These are phyloP conservation scores for Effrenium voratum DNA, from an alignment of 73 alveolate genomes.

Conservation along the genomic window DNA sequence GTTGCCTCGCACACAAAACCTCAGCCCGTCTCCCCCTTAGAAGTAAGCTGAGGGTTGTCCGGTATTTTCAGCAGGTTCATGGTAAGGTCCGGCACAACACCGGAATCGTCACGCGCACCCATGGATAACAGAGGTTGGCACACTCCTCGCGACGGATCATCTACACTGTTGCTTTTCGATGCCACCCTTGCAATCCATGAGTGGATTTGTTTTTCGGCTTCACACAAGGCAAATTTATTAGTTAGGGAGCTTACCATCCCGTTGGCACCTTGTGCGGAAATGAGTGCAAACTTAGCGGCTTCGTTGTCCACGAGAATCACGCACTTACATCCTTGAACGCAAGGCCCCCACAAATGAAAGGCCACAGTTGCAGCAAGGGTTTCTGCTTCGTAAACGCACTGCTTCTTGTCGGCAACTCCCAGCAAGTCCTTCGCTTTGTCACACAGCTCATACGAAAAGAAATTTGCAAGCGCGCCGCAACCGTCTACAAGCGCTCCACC, in stretches of 20 bases:
- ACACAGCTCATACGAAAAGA: background rate
- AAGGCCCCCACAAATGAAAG: background rate
- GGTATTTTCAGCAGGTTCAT: too few species aligned
- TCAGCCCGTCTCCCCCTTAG: too few species aligned
- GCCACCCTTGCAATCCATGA: background rate
- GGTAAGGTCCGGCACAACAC: too few species aligned
- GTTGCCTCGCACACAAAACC: too few species aligned
- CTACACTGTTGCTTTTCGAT: background rate
- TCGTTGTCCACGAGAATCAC: background rate
- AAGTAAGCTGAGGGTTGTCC: too few species aligned
- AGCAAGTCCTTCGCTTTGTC: background rate
- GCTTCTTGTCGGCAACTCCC: background rate
- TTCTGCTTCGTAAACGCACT: constrained; percentile 9
- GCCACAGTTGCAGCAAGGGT: background rate
- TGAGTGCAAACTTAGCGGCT: background rate
- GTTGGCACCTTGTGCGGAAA: background rate
- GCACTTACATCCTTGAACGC: background rate
- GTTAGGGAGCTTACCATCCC: background rate
- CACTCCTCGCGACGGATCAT: background rate
- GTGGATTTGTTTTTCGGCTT: background rate
- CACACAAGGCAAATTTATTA: background rate
- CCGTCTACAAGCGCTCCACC: background rate
- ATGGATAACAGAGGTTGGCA: too few species aligned
- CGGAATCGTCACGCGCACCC: too few species aligned
- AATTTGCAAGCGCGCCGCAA: background rate